phyloP scores from a whole-genome alignment of 441 rosid species.

The Populus tomentosa region DNA sequence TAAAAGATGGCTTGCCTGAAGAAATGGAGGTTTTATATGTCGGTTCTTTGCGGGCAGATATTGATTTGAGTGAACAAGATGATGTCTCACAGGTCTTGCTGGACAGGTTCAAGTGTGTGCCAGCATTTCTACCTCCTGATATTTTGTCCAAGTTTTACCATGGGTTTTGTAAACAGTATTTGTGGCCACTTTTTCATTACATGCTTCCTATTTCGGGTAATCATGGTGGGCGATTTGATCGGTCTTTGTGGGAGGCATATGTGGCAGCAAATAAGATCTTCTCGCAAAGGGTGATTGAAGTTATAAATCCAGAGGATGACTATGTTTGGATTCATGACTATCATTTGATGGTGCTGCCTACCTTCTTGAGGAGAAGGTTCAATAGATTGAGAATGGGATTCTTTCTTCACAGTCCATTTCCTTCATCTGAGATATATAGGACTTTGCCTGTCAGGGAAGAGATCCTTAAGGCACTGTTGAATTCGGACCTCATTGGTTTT shows the following conservation, averaged over 20 bases:
- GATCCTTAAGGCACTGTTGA: conserved; percentile 68
- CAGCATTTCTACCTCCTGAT: conserved; percentile 66
- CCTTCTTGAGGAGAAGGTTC: conserved; percentile 65
- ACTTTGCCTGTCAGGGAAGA: conserved; percentile 78
- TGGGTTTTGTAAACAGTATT: conserved; percentile 76
- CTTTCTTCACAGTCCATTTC: conserved; percentile 76
- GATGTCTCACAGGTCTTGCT: conserved; percentile 67
- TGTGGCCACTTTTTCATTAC: conserved; percentile 80
- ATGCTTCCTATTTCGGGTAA: conserved; percentile 71
- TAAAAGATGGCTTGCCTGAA: conserved; percentile 76
- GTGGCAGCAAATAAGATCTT: conserved; percentile 73
- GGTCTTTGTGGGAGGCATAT: conserved; percentile 79
- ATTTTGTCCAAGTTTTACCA: conserved; percentile 65
- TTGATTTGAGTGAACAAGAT: conserved; percentile 59
- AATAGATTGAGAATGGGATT: conserved; percentile 75
- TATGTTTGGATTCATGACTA: conserved; percentile 81
- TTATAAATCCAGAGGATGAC: conserved; percentile 76
- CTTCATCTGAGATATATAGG: conserved; percentile 77
- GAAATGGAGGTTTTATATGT: conserved; percentile 78
- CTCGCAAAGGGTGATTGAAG: conserved; percentile 66
- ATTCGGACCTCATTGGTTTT: conserved; percentile 72
- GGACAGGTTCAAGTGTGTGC: conserved; percentile 72
- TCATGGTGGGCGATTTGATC: conserved; percentile 66
- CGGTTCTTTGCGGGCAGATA: conserved; percentile 57
- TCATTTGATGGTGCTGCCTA: conserved; percentile 81